Evolutionary conservation across 495 filamentous ascomycete species (phyloP), one percentile per base, ranked within the genome.

Genomic region (Talaromyces proteolyticus): DNA sequence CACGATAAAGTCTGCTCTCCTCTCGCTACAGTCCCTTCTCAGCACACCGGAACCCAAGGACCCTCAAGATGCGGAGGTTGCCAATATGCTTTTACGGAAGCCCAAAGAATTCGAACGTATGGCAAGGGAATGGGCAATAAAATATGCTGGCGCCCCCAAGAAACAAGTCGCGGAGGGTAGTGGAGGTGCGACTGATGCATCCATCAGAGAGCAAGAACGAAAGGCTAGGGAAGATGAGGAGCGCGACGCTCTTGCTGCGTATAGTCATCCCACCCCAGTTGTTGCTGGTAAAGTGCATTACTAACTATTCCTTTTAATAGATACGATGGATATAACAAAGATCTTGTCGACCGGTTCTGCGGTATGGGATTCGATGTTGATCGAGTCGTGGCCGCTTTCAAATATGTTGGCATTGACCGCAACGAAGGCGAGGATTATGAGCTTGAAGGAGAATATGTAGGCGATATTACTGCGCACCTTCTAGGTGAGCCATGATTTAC

Each of bases 21-120:
- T 97, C 47, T 96, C 91, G 12, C 73, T 98, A 16, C 92, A 96
- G 64, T 92, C 88, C 40, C 82, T 98, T 10, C 87, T 98, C 57
- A 89, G 86, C 69, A 87, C 87, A 8, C 93, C 93, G 1, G 93
- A 98, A 67, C 93, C 93, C 6, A 93, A 92, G 54, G 93, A 98
- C 58, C 93, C 93, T 2, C 93, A 98, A 67, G 93, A 98, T 64
- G 91, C 90, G 29, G 91, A 96, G 66, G 93, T 97, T 3, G 93
- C 93, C 5, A 82, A 78, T 54, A 95, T 95, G 91, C 77, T 97
- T 59, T 77, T 96, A 19, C 76, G 81, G 10, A 77, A 84, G 37
- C 88, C 88, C 0, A 78, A 85, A 43, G 81, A 84, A 44, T 98
- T 96, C 54, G 81, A 88, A 44, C 79, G 82, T 37, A 84, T 88